These are phyloP conservation scores for Pseudogymnoascus sp. DNA, from an alignment of 2,329 filamentous ascomycete genomes.

Conservation along the genomic window DNA sequence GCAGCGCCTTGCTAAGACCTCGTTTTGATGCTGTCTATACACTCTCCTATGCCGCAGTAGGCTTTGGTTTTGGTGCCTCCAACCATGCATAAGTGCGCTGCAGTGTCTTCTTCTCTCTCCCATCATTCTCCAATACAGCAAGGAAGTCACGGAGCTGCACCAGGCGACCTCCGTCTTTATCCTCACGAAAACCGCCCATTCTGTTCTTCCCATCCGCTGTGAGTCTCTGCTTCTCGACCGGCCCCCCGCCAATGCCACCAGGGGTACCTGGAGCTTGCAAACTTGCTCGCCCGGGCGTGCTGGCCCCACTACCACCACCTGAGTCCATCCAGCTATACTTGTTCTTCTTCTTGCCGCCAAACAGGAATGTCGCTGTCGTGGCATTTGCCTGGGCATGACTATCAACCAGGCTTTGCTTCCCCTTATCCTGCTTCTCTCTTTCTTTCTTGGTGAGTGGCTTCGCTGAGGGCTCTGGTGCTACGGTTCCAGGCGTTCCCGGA, in stretches of 20 bases:
- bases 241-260: constrained; percentile 28
- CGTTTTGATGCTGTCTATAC: background rate
- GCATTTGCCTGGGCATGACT: constrained; percentile 76
- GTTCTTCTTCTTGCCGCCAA: constrained; percentile 57
- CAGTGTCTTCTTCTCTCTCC: constrained; percentile 54
- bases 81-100: constrained; percentile 34
- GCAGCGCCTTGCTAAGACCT: background rate
- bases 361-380: constrained; percentile 70
- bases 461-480: constrained; percentile 53
- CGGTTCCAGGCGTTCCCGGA: constrained; percentile 52
- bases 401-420: constrained; percentile 65
- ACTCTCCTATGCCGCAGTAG: background rate
- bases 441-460: constrained; percentile 85
- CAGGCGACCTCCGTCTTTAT: constrained; percentile 63
- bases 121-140: constrained; percentile 69
- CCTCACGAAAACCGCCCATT: constrained; percentile 70
- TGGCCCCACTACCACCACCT: constrained; percentile 45
- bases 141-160: constrained; percentile 83
- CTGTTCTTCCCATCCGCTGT: constrained; percentile 53
- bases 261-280: constrained; percentile 31
- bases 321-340: constrained; percentile 70
- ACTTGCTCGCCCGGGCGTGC: constrained; percentile 35
- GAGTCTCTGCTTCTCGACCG: constrained; percentile 35
- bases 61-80: constrained; percentile 24
- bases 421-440: constrained; percentile 64